Evolutionary conservation across 345 rosid species (phyloP), one percentile per base, ranked within the genome.

Genomic region (Pseudoturritis turrita): DNA sequence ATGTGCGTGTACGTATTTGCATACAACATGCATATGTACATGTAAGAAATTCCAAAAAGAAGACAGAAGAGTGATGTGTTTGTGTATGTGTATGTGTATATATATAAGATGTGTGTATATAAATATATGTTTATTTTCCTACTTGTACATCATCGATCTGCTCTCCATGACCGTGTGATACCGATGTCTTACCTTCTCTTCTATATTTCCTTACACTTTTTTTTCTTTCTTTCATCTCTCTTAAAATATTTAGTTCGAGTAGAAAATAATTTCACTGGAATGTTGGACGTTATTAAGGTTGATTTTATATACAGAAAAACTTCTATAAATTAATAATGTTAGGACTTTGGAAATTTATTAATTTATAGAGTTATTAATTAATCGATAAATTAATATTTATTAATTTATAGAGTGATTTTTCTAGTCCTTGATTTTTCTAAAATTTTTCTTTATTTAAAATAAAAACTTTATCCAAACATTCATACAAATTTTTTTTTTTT

Each of bases 1-100:
- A 57, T 74, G 66, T 50, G 72, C 60, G 29, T 66, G 72, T 21
- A 50, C 62, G 59, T 65, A 56, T 54, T 3, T 64, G 58, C 52
- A 65, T 41, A 55, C 70, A 54, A 13, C 58, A 73, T 73, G 77
- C 77, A 73, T 74, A 65, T 60, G 67, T 65, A 57, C 78, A 58
- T 65, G 25, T 57, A 37, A 56, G 12, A 52, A 37, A n/a, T 2
- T 46, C 71, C 36, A 74, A 74, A 62, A 71, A 37, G 40, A 71
- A 59, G 39, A 72, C 43, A 62, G 31, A 21, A 40, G 64, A 46
- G 56, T 53, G 17, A 23, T 63, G 70, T 13, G n/a, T n/a, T n/a
- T 49, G 47, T 49, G 47, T 62, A 26, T 71, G 17, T 61, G 3
- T 59, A 12, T 52, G 12, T 72, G 46, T 55, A n/a, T 51, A 54